Percentiles rank a stretch among this genome's conserved stretches.
phyloP scores from a whole-genome alignment of 768 basidiomycete genomes.

The Amanita phalloides region DNA sequence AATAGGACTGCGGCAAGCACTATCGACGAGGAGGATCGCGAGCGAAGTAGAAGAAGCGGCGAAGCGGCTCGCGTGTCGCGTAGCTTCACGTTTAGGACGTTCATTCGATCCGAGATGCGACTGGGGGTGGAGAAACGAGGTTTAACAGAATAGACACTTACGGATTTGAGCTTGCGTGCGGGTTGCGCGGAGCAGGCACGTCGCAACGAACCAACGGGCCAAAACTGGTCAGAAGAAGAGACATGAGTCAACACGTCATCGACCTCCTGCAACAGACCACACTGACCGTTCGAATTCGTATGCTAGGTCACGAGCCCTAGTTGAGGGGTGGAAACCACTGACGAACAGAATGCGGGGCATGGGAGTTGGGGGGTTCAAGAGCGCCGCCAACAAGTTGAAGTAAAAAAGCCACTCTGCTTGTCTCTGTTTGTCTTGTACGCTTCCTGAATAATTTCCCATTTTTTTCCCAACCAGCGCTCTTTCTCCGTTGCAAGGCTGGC shows the following conservation, averaged over 20 bases:
- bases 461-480: not conserved
- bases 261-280: not conserved
- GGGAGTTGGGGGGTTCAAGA: constrained; percentile 15
- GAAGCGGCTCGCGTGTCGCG: constrained; percentile 11
- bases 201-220: constrained; percentile 84
- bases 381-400: constrained; percentile 12
- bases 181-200: constrained; percentile 79
- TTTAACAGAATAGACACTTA: constrained; percentile 39
- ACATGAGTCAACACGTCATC: constrained; percentile 2
- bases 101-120: constrained; percentile 22
- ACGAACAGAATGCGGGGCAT: constrained; percentile 86
- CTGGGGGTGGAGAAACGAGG: constrained; percentile 14
- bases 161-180: constrained; percentile 67
- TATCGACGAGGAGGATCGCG: constrained; percentile 11
- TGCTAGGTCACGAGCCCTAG: constrained; percentile 75
- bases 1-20: constrained; percentile 5
- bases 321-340: constrained; percentile 75
- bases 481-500: not conserved
- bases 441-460: no score
- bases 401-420: constrained; percentile 12
- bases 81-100: constrained; percentile 13
- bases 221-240: constrained; percentile 32
- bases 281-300: constrained; percentile 79
- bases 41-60: constrained; percentile 16
- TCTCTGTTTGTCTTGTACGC: constrained; percentile 9